These are phyloP conservation scores for Anisodus acutangulus DNA, from an alignment of 257 asterid species.

Conservation along the genomic window DNA sequence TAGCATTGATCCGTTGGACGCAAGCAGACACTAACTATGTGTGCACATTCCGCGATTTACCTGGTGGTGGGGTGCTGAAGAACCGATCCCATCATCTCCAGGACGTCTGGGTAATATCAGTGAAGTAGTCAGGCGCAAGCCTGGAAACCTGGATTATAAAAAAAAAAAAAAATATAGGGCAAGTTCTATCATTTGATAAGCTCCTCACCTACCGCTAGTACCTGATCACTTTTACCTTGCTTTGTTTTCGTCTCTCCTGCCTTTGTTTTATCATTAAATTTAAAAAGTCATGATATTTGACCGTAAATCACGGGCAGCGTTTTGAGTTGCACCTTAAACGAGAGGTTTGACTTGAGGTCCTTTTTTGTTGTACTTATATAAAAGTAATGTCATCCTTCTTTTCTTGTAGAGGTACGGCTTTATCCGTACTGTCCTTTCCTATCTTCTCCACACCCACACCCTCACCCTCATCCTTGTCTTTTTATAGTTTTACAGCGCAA, in stretches of 20 bases:
- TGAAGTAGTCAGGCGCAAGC: no score
- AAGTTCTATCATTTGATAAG: background rate
- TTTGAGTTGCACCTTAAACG: background rate
- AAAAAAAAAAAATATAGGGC: no score
- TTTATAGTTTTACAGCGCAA: background rate
- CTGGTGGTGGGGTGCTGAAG: no score
- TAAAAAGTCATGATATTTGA: background rate
- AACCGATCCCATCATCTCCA: no score
- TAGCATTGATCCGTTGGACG: no score
- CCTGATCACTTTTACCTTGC: background rate
- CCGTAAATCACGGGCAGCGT: slow-evolving; percentile 17
- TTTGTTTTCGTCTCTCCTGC: no score
- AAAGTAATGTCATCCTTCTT: background rate
- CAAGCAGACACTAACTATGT: no score
- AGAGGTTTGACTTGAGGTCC: background rate
- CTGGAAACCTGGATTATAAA: no score
- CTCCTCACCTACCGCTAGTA: background rate
- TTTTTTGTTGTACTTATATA: background rate
- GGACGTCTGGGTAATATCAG: no score
- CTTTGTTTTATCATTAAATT: background rate
- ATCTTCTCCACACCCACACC: background rate
- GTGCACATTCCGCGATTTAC: no score
- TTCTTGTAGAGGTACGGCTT: background rate
- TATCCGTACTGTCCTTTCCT: slow-evolving; percentile 27
- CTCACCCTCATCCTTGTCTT: background rate